Base-by-base conservation (phyloP, 2,329 filamentous ascomycete genomes). In the Escovopsis sp. region DNA sequence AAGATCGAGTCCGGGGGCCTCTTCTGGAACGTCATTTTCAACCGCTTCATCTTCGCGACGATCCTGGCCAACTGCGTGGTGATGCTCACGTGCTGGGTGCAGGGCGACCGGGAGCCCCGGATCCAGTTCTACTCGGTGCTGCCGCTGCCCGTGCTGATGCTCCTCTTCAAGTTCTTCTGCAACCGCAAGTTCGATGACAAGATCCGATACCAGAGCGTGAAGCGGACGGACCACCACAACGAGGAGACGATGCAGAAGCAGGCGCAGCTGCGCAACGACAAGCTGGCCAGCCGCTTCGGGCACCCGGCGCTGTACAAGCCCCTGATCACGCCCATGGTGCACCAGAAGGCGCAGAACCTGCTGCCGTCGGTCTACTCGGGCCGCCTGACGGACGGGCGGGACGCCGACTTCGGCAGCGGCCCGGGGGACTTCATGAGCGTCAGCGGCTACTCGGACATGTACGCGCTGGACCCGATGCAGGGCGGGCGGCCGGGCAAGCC, bases 1-100 rank as follows among this genome's bases (percentile, higher is more conserved):
- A 98, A 96, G 63, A 94, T 80, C 19, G 90, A 98, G 53, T 94
- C 87, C 0, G 90, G 87, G 8, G 90, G 90, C 34, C 73, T 81
- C 53, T 94, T 85, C 53, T 98, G 90, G 90, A 76, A 85, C 14
- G 73, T 87, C 1, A 56, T 96, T 6, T 92, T 85, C 66, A 98
- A 98, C 56, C 80, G 90, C n/a, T 68, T 94, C 54, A 62, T 96
- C 17, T 88, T 94, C 47, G 83, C 76, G 19, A 68, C 75, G 1
- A 72, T 93, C 19, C 62, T 98, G 8, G 72, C 83, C 26, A 86
- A 94, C 46, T 53, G 84, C 9, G 69, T 94, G 37, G 74, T 86
- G 18, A 83, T 82, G 35, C 63, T 93, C 19, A 71, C 86, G 25
- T 71, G 83, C 33, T 83, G 77, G 59, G 77, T 78, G 12, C 72